A percentile compares a stretch with the other conserved stretches of the same genome.
phyloP scores from a whole-genome alignment of 371 early-diverging fungal species.

The Choanephora cucurbitarum region DNA sequence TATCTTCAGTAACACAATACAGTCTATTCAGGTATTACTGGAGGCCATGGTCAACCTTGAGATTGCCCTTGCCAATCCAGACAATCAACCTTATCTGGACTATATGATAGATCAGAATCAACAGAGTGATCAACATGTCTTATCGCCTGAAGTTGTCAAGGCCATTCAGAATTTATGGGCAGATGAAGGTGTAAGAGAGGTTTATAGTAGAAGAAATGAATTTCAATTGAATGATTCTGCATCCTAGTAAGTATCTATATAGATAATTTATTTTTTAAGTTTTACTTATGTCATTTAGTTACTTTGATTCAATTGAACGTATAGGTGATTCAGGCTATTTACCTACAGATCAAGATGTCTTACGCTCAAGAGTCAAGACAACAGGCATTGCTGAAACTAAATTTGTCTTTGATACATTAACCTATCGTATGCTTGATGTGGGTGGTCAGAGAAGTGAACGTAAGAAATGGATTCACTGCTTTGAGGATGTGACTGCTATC shows the following conservation, averaged over 20 bases:
- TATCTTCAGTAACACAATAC: conserved; percentile 91
- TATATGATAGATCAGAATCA: conserved; percentile 77
- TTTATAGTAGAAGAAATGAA: conserved; percentile 86
- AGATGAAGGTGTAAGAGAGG: conserved; percentile 81
- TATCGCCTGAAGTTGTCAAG: conserved; percentile 75
- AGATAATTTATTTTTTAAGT: conserved; percentile 9
- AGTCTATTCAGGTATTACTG: conserved; percentile 92
- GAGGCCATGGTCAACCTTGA: conserved; percentile 90
- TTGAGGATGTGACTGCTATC: conserved; percentile 95
- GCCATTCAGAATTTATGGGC: conserved; percentile 84
- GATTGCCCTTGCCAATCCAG: conserved; percentile 61
- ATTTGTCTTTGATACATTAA: conserved; percentile 83
- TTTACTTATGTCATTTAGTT: conserved; percentile 43
- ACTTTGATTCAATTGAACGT: conserved; percentile 92
- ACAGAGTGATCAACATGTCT: conserved; percentile 81
- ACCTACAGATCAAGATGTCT: conserved; percentile 90
- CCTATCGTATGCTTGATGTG: conserved; percentile 93
- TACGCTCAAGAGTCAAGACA: conserved; percentile 88
- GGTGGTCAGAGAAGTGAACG: conserved; percentile 95
- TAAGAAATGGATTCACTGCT: conserved; percentile 96
- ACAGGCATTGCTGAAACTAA: conserved; percentile 89
- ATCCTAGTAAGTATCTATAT: conserved; percentile 68
- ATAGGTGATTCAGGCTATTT: conserved; percentile 77
- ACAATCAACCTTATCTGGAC: conserved; percentile 62
- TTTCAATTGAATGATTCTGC: conserved; percentile 95